Evolutionary conservation across 208 protist genomes (phyloP), one percentile per base, ranked within the genome.

Genomic region (Trypanosomatidae sp.): DNA sequence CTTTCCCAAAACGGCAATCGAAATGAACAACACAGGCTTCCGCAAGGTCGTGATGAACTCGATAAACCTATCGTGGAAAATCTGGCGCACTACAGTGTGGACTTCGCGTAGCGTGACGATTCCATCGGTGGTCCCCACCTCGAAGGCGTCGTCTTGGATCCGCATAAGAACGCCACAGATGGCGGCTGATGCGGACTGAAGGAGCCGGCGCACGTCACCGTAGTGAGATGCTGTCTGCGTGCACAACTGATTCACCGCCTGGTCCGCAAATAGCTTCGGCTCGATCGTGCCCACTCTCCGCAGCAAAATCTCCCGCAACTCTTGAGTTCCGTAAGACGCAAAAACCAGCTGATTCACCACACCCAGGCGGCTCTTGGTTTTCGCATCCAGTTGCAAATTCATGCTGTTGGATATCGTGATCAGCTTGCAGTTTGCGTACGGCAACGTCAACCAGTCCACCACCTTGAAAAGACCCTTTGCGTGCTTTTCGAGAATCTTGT

Each of bases 331-430:
- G 66, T 97, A 97, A 4, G 93, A 91, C 3, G 83, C 71, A 74
- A 97, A 97, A 7, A 95, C 91, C 7, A 97, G 77, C 74, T 89
- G 79, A 69, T 91, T 92, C 13, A 91, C 93, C 13, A 86, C 91
- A 33, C 94, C 91, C 2, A 97, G 75, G 8, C 93, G 82, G 59
- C 91, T 95, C 62, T 83, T 79, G n/a, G 90, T 95, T 77, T 97
- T 97, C 0, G 90, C 87, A 83, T 95, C 93, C 8, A 91, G 76
- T 39, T 81, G 80, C 6, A 97, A 70, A 25, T 97, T 86, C 93
- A 97, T 97, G 59, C 84, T 91, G 68, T 97, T 97, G 4, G 91
- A 93, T 28, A 97, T 95, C n/a, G 91, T 94, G 47, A 97, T 91
- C 15, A 97, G 81, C 58, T 95, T 95, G 76, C 90, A 97, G 53